phyloP scores from a whole-genome alignment of 495 filamentous ascomycete genomes.

The Hypoxylon cercidicola region DNA sequence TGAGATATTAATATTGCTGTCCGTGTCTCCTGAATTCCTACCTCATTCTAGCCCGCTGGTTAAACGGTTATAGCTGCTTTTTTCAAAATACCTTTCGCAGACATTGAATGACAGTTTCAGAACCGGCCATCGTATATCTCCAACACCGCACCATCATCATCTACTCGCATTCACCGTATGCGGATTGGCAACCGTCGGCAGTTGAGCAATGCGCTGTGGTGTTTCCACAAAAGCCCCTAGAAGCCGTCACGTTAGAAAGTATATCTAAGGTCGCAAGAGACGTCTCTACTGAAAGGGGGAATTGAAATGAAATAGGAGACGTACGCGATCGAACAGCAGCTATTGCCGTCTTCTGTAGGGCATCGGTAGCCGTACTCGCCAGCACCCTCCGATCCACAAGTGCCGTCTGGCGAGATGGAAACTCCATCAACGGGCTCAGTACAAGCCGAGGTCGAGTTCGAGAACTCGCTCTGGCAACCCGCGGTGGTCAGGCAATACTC shows the following conservation, averaged over 20 bases:
- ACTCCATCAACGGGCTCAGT: constrained; percentile 41
- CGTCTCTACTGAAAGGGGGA: not conserved
- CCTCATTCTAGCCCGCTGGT: not conserved
- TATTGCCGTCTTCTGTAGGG: constrained; percentile 30
- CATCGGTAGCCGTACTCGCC: constrained; percentile 50
- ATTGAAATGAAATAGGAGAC: constrained; percentile 11
- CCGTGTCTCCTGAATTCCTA: not conserved
- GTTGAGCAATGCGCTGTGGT: constrained; percentile 46
- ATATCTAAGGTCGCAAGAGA: not conserved
- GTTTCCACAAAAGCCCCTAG: constrained; percentile 52
- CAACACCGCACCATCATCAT: not conserved
- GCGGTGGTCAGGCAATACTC: constrained; percentile 48
- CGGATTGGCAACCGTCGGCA: constrained; percentile 45
- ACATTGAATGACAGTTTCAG: not conserved
- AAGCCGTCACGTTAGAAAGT: constrained; percentile 11
- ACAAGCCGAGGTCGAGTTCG: constrained; percentile 47
- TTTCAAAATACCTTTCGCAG: no score
- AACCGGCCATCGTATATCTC: not conserved
- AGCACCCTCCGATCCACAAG: constrained; percentile 45
- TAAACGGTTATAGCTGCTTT: no score
- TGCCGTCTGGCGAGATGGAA: constrained; percentile 48
- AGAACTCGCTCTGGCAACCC: constrained; percentile 49
- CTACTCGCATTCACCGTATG: constrained; percentile 44
- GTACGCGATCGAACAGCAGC: constrained; percentile 49
- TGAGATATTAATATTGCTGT: no score